Conservation (phyloP, 1,284 basidiomycete species). For the Entoloma clypeatum region DNA sequence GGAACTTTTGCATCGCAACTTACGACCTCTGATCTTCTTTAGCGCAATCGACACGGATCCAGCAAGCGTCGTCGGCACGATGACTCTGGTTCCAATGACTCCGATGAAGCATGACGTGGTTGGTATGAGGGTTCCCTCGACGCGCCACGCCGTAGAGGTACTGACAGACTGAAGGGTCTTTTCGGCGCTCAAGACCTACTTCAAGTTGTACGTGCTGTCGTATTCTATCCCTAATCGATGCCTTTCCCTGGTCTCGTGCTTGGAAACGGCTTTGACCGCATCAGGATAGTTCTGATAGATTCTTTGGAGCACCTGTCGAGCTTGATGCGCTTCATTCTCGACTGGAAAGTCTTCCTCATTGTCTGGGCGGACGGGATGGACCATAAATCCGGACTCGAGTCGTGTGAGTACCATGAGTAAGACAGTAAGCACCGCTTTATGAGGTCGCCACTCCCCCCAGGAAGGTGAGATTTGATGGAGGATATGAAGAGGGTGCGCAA, state of each 20-base stretch:
- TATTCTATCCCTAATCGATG: constrained; percentile 30
- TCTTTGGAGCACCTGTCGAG: constrained; percentile 37
- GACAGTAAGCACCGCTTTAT: constrained; percentile 44
- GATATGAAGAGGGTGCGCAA: constrained; percentile 55
- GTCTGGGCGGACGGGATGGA: constrained; percentile 38
- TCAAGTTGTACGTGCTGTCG: constrained; percentile 29
- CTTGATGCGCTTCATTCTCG: constrained; percentile 25
- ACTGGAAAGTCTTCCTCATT: constrained; percentile 22
- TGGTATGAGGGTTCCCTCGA: too few species aligned
- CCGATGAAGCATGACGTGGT: constrained; percentile 32
- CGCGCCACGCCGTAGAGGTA: too few species aligned
- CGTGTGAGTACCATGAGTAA: constrained; percentile 43
- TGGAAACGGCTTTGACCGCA: constrained; percentile 40
- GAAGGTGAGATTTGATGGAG: constrained; percentile 59
- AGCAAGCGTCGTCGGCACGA: constrained; percentile 51
- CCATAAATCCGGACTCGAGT: constrained; percentile 47
- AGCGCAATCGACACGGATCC: constrained; percentile 66
- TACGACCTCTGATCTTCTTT: constrained; percentile 13
- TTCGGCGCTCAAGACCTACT: constrained; percentile 17
- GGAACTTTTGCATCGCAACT: constrained; percentile 27
- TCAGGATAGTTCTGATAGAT: constrained; percentile 49
- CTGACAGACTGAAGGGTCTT: too few species aligned
- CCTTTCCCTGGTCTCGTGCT: constrained; percentile 34
- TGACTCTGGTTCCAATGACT: constrained; percentile 47
- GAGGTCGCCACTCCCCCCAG: constrained; percentile 66